Conservation (phyloP, 1,284 basidiomycete genomes). For the Cryptococcus depauperatus region DNA sequence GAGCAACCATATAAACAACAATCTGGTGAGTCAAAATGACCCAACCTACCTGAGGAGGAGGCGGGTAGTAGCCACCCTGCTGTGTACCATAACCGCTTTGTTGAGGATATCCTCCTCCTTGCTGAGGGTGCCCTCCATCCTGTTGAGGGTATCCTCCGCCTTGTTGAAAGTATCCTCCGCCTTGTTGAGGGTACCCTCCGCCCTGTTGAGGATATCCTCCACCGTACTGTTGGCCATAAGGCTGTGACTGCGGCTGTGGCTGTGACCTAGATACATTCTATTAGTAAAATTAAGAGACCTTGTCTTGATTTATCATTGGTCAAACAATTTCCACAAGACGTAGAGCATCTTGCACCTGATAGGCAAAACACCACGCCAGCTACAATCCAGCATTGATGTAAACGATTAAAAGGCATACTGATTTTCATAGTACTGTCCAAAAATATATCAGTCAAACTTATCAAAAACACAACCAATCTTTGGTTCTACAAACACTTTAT, state of each 20-base stretch:
- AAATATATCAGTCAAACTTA: background rate
- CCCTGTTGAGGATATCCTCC: conserved; percentile 19
- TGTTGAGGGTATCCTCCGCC: conserved; percentile 17
- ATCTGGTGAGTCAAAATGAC: background rate
- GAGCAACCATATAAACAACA: background rate
- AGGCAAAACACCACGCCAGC: no score
- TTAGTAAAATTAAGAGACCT: background rate
- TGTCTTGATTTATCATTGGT: no score
- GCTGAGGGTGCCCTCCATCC: conserved; percentile 13
- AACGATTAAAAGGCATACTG: conserved; percentile 16
- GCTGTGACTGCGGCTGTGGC: conserved; percentile 20
- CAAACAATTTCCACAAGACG: no score
- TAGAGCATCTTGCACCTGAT: no score
- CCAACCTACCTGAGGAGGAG: conserved; percentile 35
- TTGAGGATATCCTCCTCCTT: conserved; percentile 1
- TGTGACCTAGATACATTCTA: conserved; percentile 14
- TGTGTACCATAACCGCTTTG: no score
- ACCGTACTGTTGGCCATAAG: conserved; percentile 19
- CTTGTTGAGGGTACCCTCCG: conserved; percentile 10
- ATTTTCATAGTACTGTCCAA: conserved; percentile 25
- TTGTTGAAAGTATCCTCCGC: conserved; percentile 3
- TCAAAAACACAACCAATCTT: background rate
- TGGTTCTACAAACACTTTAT: background rate
- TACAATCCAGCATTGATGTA: no score
- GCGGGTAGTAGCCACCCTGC: conserved; percentile 31